Percentiles rank a stretch among this genome's conserved stretches.
Conservation (phyloP, 163 green algal species). For the Prototheca cutis region DNA sequence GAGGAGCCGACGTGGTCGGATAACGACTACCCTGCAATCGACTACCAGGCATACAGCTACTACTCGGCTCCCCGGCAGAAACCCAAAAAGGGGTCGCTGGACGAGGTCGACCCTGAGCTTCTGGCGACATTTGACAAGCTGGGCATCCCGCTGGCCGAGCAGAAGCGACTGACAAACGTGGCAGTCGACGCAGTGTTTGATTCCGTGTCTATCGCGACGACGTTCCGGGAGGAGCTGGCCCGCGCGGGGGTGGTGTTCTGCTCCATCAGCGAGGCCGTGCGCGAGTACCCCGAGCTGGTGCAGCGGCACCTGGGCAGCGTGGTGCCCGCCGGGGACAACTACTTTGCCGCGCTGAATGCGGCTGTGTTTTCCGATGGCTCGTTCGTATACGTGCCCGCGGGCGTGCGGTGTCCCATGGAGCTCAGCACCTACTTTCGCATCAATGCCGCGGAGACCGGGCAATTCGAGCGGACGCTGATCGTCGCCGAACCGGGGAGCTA, state of each 20-base stretch:
- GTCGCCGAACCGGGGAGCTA: constrained; percentile 87
- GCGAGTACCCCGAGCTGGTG: constrained; percentile 93
- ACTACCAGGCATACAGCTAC: constrained; percentile 85
- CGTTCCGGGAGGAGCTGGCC: constrained; percentile 85
- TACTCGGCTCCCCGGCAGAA: constrained; percentile 92
- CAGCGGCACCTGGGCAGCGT: constrained; percentile 91
- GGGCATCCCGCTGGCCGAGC: constrained; percentile 93
- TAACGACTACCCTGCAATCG: constrained; percentile 69
- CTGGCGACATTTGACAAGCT: constrained; percentile 94
- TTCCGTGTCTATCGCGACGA: constrained; percentile 95
- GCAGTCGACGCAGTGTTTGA: constrained; percentile 98
- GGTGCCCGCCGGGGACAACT: constrained; percentile 95
- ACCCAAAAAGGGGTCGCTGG: constrained; percentile 75
- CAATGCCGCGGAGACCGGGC: constrained; percentile 90
- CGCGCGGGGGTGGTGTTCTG: constrained; percentile 96
- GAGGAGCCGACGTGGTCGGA: constrained; percentile 89
- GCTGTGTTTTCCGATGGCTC: constrained; percentile 97
- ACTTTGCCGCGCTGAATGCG: constrained; percentile 93
- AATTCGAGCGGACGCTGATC: constrained; percentile 99
- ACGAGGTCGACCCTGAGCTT: constrained; percentile 95
- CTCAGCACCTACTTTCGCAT: constrained; percentile 99
- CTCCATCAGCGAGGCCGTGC: constrained; percentile 88
- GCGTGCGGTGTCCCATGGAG: constrained; percentile 93
- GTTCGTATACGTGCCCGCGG: constrained; percentile 97
- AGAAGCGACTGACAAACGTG: constrained; percentile 93